Conservation (phyloP, 768 basidiomycete species). For the Lyophyllum semitale region DNA sequence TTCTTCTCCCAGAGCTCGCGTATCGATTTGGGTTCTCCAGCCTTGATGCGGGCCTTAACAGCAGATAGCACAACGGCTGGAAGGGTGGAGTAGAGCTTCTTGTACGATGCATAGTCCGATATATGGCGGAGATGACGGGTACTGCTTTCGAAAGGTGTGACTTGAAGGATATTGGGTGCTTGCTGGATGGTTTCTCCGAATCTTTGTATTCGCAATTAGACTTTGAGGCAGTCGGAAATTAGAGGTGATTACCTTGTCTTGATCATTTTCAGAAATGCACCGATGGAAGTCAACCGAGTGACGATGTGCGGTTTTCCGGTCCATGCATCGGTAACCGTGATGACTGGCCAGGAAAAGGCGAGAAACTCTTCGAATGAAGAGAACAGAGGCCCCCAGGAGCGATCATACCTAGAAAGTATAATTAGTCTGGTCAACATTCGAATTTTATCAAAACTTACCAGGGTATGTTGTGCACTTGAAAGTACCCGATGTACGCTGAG, state of each 20-base stretch:
- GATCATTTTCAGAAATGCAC: constrained; percentile 83
- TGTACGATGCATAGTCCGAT: constrained; percentile 67
- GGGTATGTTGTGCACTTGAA: constrained; percentile 67
- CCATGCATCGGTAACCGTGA: constrained; percentile 71
- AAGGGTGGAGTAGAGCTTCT: constrained; percentile 68
- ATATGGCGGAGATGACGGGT: constrained; percentile 73
- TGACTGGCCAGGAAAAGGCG: constrained; percentile 81
- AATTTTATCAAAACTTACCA: constrained; percentile 47
- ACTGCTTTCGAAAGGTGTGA: constrained; percentile 68
- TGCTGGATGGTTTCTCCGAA: constrained; percentile 77
- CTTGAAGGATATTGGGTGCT: constrained; percentile 69
- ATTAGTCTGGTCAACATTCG: constrained; percentile 40
- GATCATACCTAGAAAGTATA: constrained; percentile 60
- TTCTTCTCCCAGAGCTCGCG: constrained; percentile 65
- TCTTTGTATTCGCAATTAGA: constrained; percentile 31
- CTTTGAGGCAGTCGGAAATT: not conserved
- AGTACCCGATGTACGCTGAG: constrained; percentile 78
- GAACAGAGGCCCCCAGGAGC: constrained; percentile 79
- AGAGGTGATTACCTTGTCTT: constrained; percentile 61
- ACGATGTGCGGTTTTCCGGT: constrained; percentile 80
- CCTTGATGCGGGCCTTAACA: constrained; percentile 61
- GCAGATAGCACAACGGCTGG: constrained; percentile 70
- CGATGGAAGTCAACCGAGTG: constrained; percentile 70
- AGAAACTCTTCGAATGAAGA: constrained; percentile 79
- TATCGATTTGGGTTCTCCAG: constrained; percentile 67